Base-by-base conservation (phyloP, 2,329 filamentous ascomycete genomes). In the Alternaria alternata region DNA sequence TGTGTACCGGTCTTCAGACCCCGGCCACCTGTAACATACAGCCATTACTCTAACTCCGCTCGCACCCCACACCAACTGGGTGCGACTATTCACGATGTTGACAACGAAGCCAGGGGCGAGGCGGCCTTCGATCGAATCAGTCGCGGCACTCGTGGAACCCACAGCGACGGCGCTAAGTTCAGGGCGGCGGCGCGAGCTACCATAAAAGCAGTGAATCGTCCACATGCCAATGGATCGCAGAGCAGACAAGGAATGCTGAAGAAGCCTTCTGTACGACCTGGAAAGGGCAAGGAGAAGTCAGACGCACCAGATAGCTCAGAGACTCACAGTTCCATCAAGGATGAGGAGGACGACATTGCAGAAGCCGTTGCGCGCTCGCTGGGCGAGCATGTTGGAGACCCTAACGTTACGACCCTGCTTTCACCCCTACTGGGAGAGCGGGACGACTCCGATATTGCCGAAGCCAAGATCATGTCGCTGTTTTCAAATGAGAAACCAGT, bases 291-390 rank as follows among this genome's bases (percentile, higher is more conserved):
- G 30, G 24, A 46, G 14, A 36, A 51, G 12, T n/a, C 41, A 20
- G 38, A 34, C 22, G 14, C n/a, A 3, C 5, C 11, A 43, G 34
- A n/a, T 32, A 8, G 22, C 12, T 14, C 34, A 24, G 48, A 16
- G 12, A n/a, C 7, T 16, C 7, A 20, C 46, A 18, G 6, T n/a
- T 8, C 16, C 18, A 26, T n/a, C 8, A 41, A 24, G 7, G 26
- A 34, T 24, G 51, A 54, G 7, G 22, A 62, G 14, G 42, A 55
- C 16, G 59, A 51, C 12, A 47, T 59, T 30, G 59, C 41, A 38
- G 51, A 54, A 52, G 59, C 59, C 12, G 48, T 62, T 22, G 20
- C 51, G 11, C 51, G 51, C 47, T 62, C 55, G 9, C 41, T 62
- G n/a, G 47, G 22, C 18, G 32, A 56, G 7, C 38, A 24, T n/a